These are phyloP conservation scores for Mallotus japonicus DNA, from an alignment of 441 rosid species.

Conservation along the genomic window DNA sequence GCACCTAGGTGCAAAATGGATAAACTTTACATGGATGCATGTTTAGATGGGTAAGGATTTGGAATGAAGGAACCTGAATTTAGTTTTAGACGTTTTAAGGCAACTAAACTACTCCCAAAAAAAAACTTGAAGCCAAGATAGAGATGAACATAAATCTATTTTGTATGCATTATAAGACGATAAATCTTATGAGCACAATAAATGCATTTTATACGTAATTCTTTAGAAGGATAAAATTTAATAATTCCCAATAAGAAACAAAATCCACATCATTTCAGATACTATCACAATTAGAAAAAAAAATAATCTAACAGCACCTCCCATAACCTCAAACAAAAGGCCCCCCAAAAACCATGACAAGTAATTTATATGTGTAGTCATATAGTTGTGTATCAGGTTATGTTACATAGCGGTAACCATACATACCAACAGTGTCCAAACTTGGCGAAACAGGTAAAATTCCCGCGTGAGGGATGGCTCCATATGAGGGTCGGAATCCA, in stretches of 20 bases:
- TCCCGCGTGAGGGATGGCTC: constrained; percentile 61
- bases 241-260: no score
- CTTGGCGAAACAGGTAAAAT: constrained; percentile 68
- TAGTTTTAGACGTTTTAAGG: background rate
- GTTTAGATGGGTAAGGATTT: no score
- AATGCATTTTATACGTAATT: background rate
- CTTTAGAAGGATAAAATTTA: background rate
- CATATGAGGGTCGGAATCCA: constrained; percentile 82
- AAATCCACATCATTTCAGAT: no score
- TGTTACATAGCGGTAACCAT: constrained; percentile 9
- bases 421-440: constrained; percentile 88
- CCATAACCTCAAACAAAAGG: constrained; percentile 1
- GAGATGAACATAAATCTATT: background rate
- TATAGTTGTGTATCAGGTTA: background rate
- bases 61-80: no score
- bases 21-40: no score
- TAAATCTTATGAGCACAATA: constrained; percentile 2
- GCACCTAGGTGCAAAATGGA: no score
- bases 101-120: background rate
- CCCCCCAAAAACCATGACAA: background rate
- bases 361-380: background rate
- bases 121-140: background rate
- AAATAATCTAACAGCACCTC: no score
- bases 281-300: no score
- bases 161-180: background rate